Evolutionary conservation across 2,329 filamentous ascomycete species (phyloP).

Genomic region (Penicillium sclerotigenum): DNA sequence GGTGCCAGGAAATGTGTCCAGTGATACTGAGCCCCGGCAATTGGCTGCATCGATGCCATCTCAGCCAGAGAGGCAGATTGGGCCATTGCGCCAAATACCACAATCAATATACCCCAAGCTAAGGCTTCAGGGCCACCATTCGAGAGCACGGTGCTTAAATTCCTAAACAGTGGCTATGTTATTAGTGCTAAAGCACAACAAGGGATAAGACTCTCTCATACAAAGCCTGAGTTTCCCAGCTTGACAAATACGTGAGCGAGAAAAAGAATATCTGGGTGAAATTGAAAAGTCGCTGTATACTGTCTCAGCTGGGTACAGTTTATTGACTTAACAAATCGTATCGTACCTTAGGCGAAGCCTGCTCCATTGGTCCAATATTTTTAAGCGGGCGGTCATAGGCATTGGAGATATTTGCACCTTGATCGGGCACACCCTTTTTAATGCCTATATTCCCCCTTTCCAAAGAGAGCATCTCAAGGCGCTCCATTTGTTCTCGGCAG

Average conservation of each 20-base stretch:
- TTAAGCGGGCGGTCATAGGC: not conserved
- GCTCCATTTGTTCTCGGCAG: not conserved
- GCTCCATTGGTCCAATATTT: not conserved
- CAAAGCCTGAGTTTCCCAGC: conserved; percentile 14
- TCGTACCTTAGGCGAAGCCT: conserved; percentile 3
- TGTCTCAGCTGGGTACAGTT: not conserved
- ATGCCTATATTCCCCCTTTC: not conserved
- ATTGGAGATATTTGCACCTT: not conserved
- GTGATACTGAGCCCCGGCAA: conserved; percentile 45
- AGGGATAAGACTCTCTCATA: not conserved
- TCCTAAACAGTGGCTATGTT: not conserved
- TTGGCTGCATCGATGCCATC: conserved; percentile 41
- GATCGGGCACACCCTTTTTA: not conserved
- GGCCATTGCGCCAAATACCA: conserved; percentile 25
- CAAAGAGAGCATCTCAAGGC: not conserved
- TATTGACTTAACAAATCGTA: not conserved
- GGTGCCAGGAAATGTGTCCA: conserved; percentile 41
- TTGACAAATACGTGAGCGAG: conserved; percentile 11
- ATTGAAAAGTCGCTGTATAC: conserved; percentile 11
- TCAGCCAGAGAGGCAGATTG: conserved; percentile 37
- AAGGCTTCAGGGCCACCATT: conserved; percentile 28
- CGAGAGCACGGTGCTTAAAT: conserved; percentile 9
- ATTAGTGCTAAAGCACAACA: not conserved
- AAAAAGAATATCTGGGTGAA: conserved; percentile 14
- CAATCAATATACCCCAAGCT: conserved; percentile 26